Conservation (phyloP, 768 basidiomycete species). For the Suillus subluteus region DNA sequence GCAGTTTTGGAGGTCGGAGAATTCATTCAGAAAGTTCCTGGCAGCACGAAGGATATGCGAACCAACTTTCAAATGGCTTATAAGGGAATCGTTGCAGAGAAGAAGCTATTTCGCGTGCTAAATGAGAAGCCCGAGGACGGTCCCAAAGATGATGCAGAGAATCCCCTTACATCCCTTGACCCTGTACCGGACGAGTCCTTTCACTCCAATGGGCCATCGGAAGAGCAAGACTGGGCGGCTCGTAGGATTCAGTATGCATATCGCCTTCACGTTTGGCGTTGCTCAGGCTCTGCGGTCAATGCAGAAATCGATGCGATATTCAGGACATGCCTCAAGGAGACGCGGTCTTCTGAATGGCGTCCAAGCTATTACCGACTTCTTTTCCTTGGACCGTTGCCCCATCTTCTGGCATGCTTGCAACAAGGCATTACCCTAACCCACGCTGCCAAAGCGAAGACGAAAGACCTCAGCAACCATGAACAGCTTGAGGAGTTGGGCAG, state of each 20-base stretch:
- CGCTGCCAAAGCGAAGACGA: conserved; percentile 35
- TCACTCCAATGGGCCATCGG: conserved; percentile 22
- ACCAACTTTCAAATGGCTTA: conserved; percentile 33
- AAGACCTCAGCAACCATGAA: conserved; percentile 33
- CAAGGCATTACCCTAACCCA: conserved; percentile 27
- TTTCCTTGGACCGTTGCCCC: conserved; percentile 43
- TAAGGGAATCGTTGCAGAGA: conserved; percentile 36
- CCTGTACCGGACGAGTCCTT: conserved; percentile 18
- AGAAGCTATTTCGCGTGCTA: neutral
- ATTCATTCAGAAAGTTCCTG: conserved; percentile 32
- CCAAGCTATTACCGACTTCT: conserved; percentile 37
- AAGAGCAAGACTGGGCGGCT: conserved; percentile 30
- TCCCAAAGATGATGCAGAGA: no score
- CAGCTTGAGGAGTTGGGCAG: conserved; percentile 37
- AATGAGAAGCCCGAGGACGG: no score
- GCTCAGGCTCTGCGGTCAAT: conserved; percentile 4
- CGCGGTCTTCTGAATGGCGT: conserved; percentile 32
- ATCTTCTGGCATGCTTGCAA: conserved; percentile 45
- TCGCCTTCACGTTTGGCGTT: conserved; percentile 11
- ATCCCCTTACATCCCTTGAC: conserved; percentile 4
- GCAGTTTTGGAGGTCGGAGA: conserved; percentile 30
- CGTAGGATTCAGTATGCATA: conserved; percentile 26
- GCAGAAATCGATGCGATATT: conserved; percentile 32
- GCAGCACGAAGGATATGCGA: conserved; percentile 21
- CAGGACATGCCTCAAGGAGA: conserved; percentile 29